Base-by-base conservation (phyloP, 306 rosid genomes). In the Cucumis cinereus region DNA sequence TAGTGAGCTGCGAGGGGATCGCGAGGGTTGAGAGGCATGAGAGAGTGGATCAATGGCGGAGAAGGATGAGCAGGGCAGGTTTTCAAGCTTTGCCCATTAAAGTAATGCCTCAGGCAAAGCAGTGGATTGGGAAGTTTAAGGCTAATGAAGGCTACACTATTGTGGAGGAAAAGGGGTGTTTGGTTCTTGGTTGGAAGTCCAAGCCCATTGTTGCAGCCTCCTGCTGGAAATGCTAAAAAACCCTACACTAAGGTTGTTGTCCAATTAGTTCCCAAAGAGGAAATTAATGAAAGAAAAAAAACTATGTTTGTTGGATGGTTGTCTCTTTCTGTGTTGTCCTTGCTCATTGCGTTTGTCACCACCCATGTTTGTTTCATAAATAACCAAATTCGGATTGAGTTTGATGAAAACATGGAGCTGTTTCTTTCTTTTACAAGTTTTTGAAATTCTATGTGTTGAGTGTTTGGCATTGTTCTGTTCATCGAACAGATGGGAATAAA, bases 21-120 rank as follows among this genome's bases (percentile, higher is more conserved):
- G 81, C 84, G 35, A 88, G 98, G 17, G 89, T 93, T 80, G 98
- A 93, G 75, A 88, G 98, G 84, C 98, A 93, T n/a, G 96, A 93
- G 87, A 89, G 86, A 68, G 88, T 87, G 77, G 94, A 93, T 26
- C 97, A 93, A 74, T 91, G 98, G 98, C 70, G 92, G 2, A 78
- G 97, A 77, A 88, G 98, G 80, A 90, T 91, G 96, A 91, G 98
- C 81, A 78, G 91, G 36, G 96, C 97, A 0, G 96, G 98, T 49
- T 93, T 91, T 80, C 92, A 88, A 73, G 92, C 84, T 41, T 68
- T 83, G 7, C 92, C 96, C 0, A 83, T 87, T 14, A 91, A 93
- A 87, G 83, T 85, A 85, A 78, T 85, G 72, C 72, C 81, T 52
- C 92, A 83, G 54, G 92, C 92, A 23, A 91, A 88, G 81, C 90